Percentiles rank a stretch among this genome's conserved stretches.
These are phyloP conservation scores for Prunus padus DNA, from an alignment of 306 rosid genomes.

Conservation along the genomic window DNA sequence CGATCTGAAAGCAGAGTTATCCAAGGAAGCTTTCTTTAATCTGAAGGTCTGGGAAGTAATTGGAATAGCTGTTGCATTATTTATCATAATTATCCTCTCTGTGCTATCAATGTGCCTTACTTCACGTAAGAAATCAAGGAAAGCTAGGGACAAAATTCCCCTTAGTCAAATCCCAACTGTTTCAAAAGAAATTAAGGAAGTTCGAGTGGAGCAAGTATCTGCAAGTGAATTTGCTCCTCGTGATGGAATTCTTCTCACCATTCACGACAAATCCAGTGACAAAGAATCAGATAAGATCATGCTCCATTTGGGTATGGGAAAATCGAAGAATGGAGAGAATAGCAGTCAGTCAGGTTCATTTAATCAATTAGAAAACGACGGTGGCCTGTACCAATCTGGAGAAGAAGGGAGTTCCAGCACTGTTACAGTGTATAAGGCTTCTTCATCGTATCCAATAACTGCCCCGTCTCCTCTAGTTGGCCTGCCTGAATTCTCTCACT, in stretches of 20 bases:
- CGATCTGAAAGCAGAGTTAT: constrained; percentile 59
- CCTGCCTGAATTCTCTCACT: constrained; percentile 84
- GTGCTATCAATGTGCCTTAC: constrained; percentile 71
- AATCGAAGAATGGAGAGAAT: constrained; percentile 58
- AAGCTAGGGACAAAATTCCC: constrained; percentile 49
- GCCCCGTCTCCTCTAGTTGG: constrained; percentile 84
- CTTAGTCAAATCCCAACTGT: constrained; percentile 69
- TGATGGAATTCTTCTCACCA: constrained; percentile 81
- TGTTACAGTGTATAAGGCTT: constrained; percentile 45
- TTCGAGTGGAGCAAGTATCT: constrained; percentile 74
- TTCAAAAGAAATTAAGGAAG: constrained; percentile 94
- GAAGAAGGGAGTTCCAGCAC: constrained; percentile 82
- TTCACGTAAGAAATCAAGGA: constrained; percentile 67
- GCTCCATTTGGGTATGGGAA: constrained; percentile 76
- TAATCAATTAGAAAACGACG: constrained; percentile 55
- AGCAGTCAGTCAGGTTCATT: constrained; percentile 71
- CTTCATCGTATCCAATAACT: constrained; percentile 66
- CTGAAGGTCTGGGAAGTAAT: constrained; percentile 86
- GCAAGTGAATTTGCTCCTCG: constrained; percentile 65
- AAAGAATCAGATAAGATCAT: constrained; percentile 73
- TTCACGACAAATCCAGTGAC: constrained; percentile 75
- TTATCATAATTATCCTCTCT: constrained; percentile 64
- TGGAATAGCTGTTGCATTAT: constrained; percentile 75
- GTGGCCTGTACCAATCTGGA: constrained; percentile 64
- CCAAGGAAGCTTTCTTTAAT: constrained; percentile 61